Conservation (phyloP, 1,284 basidiomycete species). For the Moesziomyces globuligerus region DNA sequence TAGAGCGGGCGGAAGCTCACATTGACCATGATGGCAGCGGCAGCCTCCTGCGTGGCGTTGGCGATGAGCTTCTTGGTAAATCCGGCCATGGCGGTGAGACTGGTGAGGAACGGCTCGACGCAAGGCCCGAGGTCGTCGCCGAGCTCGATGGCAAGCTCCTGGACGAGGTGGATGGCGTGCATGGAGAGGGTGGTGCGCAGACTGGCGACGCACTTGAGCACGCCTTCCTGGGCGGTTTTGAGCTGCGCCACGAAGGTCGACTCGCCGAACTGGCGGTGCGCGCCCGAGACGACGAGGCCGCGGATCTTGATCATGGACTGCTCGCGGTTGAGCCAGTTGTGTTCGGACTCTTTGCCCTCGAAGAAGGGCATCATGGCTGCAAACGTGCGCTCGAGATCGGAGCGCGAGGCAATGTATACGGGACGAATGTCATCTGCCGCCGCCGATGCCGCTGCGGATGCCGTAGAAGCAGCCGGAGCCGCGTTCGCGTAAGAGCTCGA, state of each 20-base stretch:
- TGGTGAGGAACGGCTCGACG: constrained; percentile 73
- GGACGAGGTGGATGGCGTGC: constrained; percentile 81
- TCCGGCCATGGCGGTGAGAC: constrained; percentile 85
- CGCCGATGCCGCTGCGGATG: constrained; percentile 23
- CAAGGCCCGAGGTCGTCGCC: constrained; percentile 74
- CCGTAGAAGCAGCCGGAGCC: constrained; percentile 1
- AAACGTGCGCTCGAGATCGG: constrained; percentile 88
- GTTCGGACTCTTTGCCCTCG: constrained; percentile 94
- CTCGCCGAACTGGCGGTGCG: constrained; percentile 77
- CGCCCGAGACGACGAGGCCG: constrained; percentile 89
- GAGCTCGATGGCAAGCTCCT: constrained; percentile 74
- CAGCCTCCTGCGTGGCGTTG: constrained; percentile 81
- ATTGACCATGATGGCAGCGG: constrained; percentile 77
- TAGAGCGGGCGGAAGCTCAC: constrained; percentile 77
- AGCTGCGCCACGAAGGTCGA: constrained; percentile 78
- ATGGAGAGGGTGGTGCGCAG: constrained; percentile 89
- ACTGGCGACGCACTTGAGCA: constrained; percentile 87
- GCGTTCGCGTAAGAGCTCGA: not conserved
- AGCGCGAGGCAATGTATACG: constrained; percentile 80
- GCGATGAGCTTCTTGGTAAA: constrained; percentile 96
- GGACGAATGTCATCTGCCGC: constrained; percentile 52
- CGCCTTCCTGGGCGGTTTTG: constrained; percentile 81
- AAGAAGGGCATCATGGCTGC: constrained; percentile 80
- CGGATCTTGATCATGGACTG: constrained; percentile 81
- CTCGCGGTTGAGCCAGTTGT: constrained; percentile 92